Conservation (phyloP, 805 yeast species). For the Pichia nakasei region DNA sequence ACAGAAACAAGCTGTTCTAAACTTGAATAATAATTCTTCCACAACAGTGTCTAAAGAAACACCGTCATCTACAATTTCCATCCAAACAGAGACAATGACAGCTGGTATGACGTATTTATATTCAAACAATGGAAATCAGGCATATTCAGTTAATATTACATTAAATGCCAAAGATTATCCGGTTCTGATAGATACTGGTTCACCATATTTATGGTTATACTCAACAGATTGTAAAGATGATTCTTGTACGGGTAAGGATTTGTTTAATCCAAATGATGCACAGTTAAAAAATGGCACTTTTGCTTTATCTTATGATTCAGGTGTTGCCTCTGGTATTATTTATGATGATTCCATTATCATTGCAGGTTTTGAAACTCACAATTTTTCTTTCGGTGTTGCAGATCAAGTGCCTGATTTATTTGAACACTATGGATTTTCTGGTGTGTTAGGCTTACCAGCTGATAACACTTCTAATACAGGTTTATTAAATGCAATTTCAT, state of each 20-base stretch:
- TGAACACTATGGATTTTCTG: conserved; percentile 43
- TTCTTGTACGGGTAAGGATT: conserved; percentile 31
- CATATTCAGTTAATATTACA: conserved; percentile 33
- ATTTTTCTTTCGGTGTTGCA: conserved; percentile 48
- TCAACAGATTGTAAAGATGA: conserved; percentile 38
- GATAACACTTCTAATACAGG: conserved; percentile 27
- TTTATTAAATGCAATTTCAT: conserved; percentile 33
- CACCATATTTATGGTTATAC: conserved; percentile 57
- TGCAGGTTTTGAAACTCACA: conserved; percentile 29
- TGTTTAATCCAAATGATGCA: conserved; percentile 22
- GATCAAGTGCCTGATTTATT: conserved; percentile 44
- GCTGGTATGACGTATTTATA: conserved; percentile 23
- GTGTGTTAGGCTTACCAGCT: conserved; percentile 53
- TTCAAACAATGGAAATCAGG: conserved; percentile 20
- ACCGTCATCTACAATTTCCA: conserved; percentile 1
- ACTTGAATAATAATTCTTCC: neutral
- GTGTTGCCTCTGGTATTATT: conserved; percentile 41
- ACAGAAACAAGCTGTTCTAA: conserved; percentile 1
- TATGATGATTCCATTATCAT: conserved; percentile 29
- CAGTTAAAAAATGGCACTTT: conserved; percentile 27
- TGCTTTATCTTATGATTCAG: conserved; percentile 43
- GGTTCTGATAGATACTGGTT: conserved; percentile 56
- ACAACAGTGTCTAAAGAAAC: neutral
- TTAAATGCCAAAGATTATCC: conserved; percentile 36
- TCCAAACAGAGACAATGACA: conserved; percentile 10